These are phyloP conservation scores for Yamadazyma pseudoaaseri DNA, from an alignment of 1,139 yeast genomes.

Conservation along the genomic window DNA sequence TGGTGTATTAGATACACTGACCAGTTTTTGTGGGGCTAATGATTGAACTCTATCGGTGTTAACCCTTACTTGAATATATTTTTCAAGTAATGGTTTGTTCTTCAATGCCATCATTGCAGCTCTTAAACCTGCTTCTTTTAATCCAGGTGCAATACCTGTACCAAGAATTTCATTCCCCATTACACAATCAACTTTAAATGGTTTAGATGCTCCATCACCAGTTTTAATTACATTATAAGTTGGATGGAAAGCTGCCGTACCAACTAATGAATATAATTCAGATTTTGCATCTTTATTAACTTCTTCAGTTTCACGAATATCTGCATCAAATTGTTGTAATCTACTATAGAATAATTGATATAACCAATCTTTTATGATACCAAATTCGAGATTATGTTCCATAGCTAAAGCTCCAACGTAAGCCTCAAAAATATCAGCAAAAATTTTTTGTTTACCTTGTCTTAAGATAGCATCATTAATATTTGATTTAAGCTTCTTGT, in stretches of 20 bases:
- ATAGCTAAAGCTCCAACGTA: conserved; percentile 81
- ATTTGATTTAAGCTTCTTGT: conserved; percentile 52
- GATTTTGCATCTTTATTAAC: conserved; percentile 68
- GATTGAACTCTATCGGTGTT: conserved; percentile 51
- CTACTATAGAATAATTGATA: conserved; percentile 42
- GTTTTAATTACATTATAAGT: conserved; percentile 54
- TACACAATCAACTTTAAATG: conserved; percentile 63
- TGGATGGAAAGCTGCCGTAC: conserved; percentile 69
- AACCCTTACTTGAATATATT: conserved; percentile 59
- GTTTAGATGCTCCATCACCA: conserved; percentile 52
- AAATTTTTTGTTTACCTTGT: conserved; percentile 50
- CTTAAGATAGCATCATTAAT: conserved; percentile 34
- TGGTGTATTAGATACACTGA: not conserved
- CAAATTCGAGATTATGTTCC: conserved; percentile 50
- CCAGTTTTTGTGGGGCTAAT: conserved; percentile 19
- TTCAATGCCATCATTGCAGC: conserved; percentile 72
- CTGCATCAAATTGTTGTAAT: conserved; percentile 25
- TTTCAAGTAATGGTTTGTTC: conserved; percentile 60
- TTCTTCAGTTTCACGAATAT: conserved; percentile 28
- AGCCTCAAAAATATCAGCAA: conserved; percentile 86
- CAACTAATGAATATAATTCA: conserved; percentile 75
- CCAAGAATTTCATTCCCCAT: conserved; percentile 60
- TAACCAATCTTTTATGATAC: conserved; percentile 61
- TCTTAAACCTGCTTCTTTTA: conserved; percentile 65
- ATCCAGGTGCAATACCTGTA: conserved; percentile 56